Evolutionary conservation across 495 filamentous ascomycete genomes (phyloP).

Genomic region (Parathielavia hyrcaniae): DNA sequence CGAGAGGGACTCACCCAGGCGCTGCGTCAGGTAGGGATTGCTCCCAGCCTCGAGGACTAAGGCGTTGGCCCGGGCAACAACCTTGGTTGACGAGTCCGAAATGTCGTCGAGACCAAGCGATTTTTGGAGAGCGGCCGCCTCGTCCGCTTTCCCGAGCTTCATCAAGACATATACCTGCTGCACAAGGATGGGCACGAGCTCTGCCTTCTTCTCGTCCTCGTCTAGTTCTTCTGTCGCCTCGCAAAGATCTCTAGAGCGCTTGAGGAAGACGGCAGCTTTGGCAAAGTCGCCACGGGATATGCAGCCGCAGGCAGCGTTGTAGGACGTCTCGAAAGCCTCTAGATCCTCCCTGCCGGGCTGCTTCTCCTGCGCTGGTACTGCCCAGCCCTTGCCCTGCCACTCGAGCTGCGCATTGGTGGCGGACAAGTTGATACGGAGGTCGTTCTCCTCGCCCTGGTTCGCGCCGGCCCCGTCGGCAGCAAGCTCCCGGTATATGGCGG

Average conservation of each 20-base stretch:
- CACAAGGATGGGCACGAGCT: constrained; percentile 76
- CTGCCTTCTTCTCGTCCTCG: constrained; percentile 74
- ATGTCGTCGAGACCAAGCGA: constrained; percentile 53
- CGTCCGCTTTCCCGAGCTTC: constrained; percentile 62
- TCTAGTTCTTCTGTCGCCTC: constrained; percentile 74
- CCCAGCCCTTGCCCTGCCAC: constrained; percentile 58
- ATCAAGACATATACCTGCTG: constrained; percentile 79
- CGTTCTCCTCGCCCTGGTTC: constrained; percentile 66
- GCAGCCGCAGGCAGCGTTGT: constrained; percentile 83
- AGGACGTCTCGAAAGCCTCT: constrained; percentile 87
- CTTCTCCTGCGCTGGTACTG: constrained; percentile 35
- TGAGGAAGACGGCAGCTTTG: constrained; percentile 71
- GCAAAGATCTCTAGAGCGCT: constrained; percentile 80
- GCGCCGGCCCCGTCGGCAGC: constrained; percentile 38
- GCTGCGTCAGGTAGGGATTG: constrained; percentile 76
- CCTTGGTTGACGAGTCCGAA: constrained; percentile 66
- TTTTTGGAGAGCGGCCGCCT: constrained; percentile 62
- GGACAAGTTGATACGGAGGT: constrained; percentile 76
- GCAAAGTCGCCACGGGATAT: constrained; percentile 72
- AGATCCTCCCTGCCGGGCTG: constrained; percentile 66
- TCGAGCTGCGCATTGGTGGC: constrained; percentile 81
- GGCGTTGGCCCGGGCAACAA: constrained; percentile 73
- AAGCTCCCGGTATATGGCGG: constrained; percentile 61
- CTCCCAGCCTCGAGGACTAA: constrained; percentile 52
- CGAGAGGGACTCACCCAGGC: constrained; percentile 55